These are phyloP conservation scores for Mycena rosella DNA, from an alignment of 768 basidiomycete species.

Conservation along the genomic window DNA sequence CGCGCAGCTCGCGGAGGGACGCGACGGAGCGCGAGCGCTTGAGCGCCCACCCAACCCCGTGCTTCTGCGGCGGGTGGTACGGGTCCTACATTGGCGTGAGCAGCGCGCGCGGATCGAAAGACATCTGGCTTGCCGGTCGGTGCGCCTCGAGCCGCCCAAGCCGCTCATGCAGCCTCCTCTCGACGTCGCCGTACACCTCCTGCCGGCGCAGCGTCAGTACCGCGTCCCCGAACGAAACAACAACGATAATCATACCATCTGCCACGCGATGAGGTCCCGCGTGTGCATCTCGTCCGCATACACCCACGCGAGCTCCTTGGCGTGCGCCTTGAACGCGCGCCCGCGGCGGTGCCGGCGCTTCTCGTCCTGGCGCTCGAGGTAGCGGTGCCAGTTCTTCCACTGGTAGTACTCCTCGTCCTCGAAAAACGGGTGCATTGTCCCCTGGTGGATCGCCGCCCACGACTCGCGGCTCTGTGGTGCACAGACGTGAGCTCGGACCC, in stretches of 20 bases:
- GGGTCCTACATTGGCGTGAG: conserved; percentile 48
- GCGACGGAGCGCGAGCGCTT: conserved; percentile 55
- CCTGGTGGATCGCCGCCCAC: conserved; percentile 57
- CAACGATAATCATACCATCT: conserved; percentile 39
- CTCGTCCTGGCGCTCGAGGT: conserved; percentile 54
- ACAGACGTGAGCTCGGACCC: too few relatives aligned
- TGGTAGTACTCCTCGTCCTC: conserved; percentile 57
- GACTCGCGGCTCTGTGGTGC: conserved; percentile 56
- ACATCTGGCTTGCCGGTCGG: conserved; percentile 45
- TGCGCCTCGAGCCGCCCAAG: conserved; percentile 43
- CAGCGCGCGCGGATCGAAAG: background rate
- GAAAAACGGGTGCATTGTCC: conserved; percentile 51
- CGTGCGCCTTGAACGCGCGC: conserved; percentile 47
- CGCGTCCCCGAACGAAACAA: too few relatives aligned
- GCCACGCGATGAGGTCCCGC: conserved; percentile 51
- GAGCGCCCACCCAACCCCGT: conserved; percentile 54
- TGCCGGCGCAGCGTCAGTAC: conserved; percentile 16
- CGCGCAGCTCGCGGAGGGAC: conserved; percentile 52
- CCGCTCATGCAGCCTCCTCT: conserved; percentile 46
- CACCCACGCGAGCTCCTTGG: conserved; percentile 49
- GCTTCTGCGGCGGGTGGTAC: conserved; percentile 50
- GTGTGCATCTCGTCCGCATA: conserved; percentile 53
- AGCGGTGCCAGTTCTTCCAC: conserved; percentile 62
- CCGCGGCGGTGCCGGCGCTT: conserved; percentile 47
- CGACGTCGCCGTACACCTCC: conserved; percentile 50